These are phyloP conservation scores for Streptanthus diversifolius DNA, from an alignment of 345 rosid genomes.

Conservation along the genomic window DNA sequence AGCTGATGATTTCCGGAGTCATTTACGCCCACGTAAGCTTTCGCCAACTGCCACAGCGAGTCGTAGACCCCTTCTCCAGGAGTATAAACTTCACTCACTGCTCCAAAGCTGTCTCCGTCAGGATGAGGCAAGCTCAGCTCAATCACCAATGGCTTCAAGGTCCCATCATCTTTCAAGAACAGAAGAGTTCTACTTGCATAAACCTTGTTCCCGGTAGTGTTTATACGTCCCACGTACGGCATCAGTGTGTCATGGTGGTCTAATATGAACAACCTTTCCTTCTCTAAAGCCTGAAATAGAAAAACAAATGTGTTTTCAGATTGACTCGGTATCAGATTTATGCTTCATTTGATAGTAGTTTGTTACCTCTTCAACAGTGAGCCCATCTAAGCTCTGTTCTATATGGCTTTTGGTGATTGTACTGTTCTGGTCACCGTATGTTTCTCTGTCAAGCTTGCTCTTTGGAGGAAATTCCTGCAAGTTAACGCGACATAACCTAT, in stretches of 20 bases:
- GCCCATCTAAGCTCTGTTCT: slow-evolving; percentile 47
- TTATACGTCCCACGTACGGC: slow-evolving; percentile 68
- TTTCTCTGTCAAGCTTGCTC: slow-evolving; percentile 57
- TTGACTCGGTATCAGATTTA: not conserved
- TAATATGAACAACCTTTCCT: slow-evolving; percentile 61
- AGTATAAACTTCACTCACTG: slow-evolving; percentile 53
- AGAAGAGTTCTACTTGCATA: slow-evolving; percentile 79
- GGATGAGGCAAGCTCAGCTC: slow-evolving; percentile 80
- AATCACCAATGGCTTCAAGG: slow-evolving; percentile 78
- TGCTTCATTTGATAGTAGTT: not conserved
- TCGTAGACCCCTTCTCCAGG: slow-evolving; percentile 73
- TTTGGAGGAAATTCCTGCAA: slow-evolving; percentile 68
- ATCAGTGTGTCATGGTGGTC: slow-evolving; percentile 81
- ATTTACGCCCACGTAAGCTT: slow-evolving; percentile 79
- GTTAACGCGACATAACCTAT: not conserved
- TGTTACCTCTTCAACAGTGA: slow-evolving; percentile 53
- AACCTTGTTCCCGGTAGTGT: slow-evolving; percentile 54
- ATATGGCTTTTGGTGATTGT: slow-evolving; percentile 48
- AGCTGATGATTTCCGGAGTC: slow-evolving; percentile 93
- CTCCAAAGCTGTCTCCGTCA: slow-evolving; percentile 60
- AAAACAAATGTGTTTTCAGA: not conserved
- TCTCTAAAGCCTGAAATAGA: slow-evolving; percentile 51
- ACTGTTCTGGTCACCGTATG: slow-evolving; percentile 58
- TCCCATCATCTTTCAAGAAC: slow-evolving; percentile 70
- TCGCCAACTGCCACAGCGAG: slow-evolving; percentile 79